These are phyloP conservation scores for Balansia obtecta DNA, from an alignment of 2,329 filamentous ascomycete species.

Conservation along the genomic window DNA sequence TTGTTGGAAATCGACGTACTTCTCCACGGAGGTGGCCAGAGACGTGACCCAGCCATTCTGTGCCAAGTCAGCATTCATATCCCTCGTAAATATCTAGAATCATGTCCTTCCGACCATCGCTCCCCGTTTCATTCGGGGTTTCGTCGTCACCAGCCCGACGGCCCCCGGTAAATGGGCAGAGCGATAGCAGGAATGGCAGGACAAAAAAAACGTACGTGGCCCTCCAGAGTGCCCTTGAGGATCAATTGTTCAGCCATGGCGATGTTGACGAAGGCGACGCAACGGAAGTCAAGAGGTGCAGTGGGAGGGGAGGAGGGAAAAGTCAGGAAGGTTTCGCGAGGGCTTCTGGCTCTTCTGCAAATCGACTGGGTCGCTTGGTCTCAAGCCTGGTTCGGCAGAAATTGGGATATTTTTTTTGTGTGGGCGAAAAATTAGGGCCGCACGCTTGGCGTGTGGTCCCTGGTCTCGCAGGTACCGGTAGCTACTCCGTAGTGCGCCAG, in stretches of 20 bases:
- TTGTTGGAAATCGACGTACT: constrained; percentile 46
- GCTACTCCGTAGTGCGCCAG: not conserved
- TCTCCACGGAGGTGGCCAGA: constrained; percentile 97
- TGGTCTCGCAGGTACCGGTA: constrained; percentile 4
- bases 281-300: constrained; percentile 16
- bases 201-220: constrained; percentile 56
- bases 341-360: constrained; percentile 16
- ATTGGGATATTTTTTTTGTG: constrained; percentile 34
- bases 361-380: constrained; percentile 10
- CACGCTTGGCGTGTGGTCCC: constrained; percentile 3
- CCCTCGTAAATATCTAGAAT: not conserved
- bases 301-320: constrained; percentile 24
- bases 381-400: constrained; percentile 16
- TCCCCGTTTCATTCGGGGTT: not conserved
- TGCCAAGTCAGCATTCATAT: constrained; percentile 14
- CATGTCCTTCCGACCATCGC: not conserved
- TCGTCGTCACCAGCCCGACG: constrained; percentile 1
- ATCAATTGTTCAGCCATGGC: constrained; percentile 87
- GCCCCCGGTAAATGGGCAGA: constrained; percentile 5
- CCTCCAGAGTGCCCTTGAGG: constrained; percentile 94
- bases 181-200: constrained; percentile 9
- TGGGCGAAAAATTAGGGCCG: constrained; percentile 41
- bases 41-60: constrained; percentile 96
- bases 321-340: constrained; percentile 14
- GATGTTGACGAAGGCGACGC: constrained; percentile 31